Evolutionary conservation across 192 early-diverging fungal species (phyloP).

Genomic region (Rhizophagus clarus): DNA sequence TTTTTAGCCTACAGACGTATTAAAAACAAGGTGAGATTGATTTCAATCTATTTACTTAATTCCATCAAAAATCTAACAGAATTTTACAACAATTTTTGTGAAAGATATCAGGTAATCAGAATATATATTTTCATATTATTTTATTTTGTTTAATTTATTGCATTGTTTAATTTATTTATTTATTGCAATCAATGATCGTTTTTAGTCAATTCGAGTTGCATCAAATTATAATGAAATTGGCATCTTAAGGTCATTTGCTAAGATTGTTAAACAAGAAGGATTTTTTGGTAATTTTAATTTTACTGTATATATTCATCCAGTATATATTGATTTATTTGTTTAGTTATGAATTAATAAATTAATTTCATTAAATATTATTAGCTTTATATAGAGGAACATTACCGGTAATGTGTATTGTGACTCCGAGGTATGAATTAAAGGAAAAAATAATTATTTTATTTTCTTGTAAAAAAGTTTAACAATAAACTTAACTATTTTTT

Average conservation of each 20-base stretch:
- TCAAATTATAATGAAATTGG: slow-evolving; percentile 37
- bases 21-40: slow-evolving; percentile 36
- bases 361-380: neutral
- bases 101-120: slow-evolving; percentile 40
- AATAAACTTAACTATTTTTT: neutral
- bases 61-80: neutral
- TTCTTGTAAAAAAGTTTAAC: too few relatives aligned
- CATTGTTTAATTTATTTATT: too few relatives aligned
- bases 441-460: too few relatives aligned
- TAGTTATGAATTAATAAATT: neutral
- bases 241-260: slow-evolving; percentile 36
- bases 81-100: neutral
- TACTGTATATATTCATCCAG: too few relatives aligned
- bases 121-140: too few relatives aligned
- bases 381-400: slow-evolving; percentile 47
- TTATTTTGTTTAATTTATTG: too few relatives aligned
- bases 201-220: slow-evolving; percentile 40
- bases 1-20: slow-evolving; percentile 47
- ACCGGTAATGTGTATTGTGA: slow-evolving; percentile 47
- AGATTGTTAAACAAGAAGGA: slow-evolving; percentile 40
- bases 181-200: neutral
- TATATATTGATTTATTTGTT: too few relatives aligned
- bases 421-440: slow-evolving; percentile 31
- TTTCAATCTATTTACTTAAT: neutral
- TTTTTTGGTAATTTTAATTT: slow-evolving; percentile 33